Base-by-base conservation (phyloP, 1,284 basidiomycete species). In the Papiliotrema terrestris region DNA sequence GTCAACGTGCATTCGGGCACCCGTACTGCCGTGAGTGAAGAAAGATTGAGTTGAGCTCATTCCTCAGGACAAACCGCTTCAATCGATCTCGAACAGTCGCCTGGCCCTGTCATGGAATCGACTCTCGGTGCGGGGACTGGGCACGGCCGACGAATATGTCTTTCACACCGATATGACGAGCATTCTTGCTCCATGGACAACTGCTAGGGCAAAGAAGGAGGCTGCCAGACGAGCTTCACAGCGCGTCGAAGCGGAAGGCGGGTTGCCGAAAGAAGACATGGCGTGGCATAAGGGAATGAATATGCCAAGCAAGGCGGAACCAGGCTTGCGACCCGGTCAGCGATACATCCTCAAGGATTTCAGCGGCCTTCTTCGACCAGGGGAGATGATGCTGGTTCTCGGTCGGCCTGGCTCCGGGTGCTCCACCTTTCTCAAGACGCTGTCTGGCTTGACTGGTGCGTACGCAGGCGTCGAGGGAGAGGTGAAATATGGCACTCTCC, bases 361-460 rank as follows among this genome's bases (percentile, higher is more conserved):
- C 49, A 57, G 41, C n/a, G 71, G 72, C 37, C 32, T 66, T 0
- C 67, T 75, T 32, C 54, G 56, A 41, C 61, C 73, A 0, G 74
- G 73, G 43, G 73, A 76, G 62, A 75, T 72, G 70, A 69, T 73
- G 63, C 62, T 77, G 39, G 71, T 71, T 39, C 65, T 77, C 9
- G 75, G 71, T 13, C 65, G 77, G 42, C 78, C 78, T 0, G 78
- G 78, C 13, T 65, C 71, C 1, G 79, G 78, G 19, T 78, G 76
- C 63, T 75, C 75, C 8, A 80, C 79, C 0, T 75, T 80, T 58
- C 72, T 80, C 64, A 78, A 78, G 59, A 65, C 76, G 3, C 68
- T 80, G 6, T 67, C 77, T n/a, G 74, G 77, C 47, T 63, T 77
- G 26, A 68, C 73, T 29, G 56, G 60, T 11, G 75, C 75, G 6